A percentile compares a stretch with the other conserved stretches of the same genome.
Conservation (phyloP, 1,284 basidiomycete genomes). For the Leccinum pallidistipes region DNA sequence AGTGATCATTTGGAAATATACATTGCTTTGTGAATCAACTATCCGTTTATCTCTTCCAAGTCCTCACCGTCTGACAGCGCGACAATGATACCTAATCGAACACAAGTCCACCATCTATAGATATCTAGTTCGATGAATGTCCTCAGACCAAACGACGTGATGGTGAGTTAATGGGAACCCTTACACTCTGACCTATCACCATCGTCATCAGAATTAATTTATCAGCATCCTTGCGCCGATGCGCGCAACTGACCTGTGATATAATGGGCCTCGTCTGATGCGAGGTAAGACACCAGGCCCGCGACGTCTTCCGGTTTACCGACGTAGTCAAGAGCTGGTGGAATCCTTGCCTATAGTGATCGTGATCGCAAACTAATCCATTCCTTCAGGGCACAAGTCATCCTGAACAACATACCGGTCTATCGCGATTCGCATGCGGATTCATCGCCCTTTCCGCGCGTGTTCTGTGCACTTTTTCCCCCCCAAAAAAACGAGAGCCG, state of each 20-base stretch:
- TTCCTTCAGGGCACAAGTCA: not conserved
- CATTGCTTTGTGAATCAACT: too few relatives aligned
- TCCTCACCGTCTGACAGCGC: not conserved
- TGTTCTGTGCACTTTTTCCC: constrained; percentile 1
- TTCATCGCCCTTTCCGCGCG: constrained; percentile 4
- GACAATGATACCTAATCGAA: not conserved
- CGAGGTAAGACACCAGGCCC: constrained; percentile 14
- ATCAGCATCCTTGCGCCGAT: not conserved
- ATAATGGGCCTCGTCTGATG: constrained; percentile 13
- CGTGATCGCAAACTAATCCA: not conserved
- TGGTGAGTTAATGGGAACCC: not conserved
- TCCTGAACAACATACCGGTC: not conserved
- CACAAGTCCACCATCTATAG: constrained; percentile 5
- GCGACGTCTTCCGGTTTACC: constrained; percentile 5
- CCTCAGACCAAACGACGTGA: not conserved
- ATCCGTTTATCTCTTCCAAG: not conserved
- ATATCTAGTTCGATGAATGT: not conserved
- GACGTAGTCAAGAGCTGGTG: constrained; percentile 18
- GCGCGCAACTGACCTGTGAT: constrained; percentile 8
- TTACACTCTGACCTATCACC: constrained; percentile 10
- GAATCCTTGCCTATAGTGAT: constrained; percentile 4
- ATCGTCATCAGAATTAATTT: not conserved
- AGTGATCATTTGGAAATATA: too few relatives aligned
- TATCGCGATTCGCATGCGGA: constrained; percentile 1
- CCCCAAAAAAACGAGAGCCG: not conserved